Evolutionary conservation across 176 grass and related monocot genomes (phyloP).

Genomic region (Carex littledalei): DNA sequence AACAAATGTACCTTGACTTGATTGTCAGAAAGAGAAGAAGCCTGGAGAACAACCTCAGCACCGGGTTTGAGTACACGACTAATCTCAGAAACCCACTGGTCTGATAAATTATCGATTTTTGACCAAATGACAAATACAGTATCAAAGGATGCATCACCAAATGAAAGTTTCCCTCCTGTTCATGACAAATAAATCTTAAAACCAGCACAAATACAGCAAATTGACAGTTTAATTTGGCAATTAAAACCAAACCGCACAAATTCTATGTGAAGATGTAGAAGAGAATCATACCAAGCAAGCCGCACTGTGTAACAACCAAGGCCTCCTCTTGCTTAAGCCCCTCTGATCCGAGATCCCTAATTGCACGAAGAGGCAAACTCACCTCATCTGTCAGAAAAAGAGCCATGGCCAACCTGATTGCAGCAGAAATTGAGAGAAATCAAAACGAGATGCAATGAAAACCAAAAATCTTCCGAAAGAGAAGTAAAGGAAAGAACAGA

Average conservation of each 20-base stretch:
- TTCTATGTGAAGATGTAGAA: not conserved
- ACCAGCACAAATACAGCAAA: not conserved
- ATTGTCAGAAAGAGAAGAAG: conserved; percentile 12
- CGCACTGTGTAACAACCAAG: conserved; percentile 68
- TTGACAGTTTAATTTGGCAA: not conserved
- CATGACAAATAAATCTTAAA: not conserved
- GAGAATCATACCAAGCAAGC: conserved; percentile 40
- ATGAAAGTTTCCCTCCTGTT: conserved; percentile 54
- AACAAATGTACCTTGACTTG: conserved; percentile 50
- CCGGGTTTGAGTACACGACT: conserved; percentile 65
- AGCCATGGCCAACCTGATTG: conserved; percentile 27
- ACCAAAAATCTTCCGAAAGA: not conserved
- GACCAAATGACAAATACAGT: conserved; percentile 44
- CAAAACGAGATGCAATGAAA: not conserved
- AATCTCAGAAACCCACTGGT: conserved; percentile 54
- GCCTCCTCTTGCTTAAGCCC: conserved; percentile 54
- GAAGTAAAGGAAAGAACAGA: not conserved
- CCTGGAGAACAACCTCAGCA: conserved; percentile 50
- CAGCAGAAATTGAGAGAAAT: not conserved
- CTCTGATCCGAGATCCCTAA: conserved; percentile 44
- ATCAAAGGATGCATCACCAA: conserved; percentile 49
- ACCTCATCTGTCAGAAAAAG: conserved; percentile 69
- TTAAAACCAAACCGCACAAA: not conserved
- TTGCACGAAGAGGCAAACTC: conserved; percentile 44
- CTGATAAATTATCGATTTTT: conserved; percentile 41